Evolutionary conservation across 2,329 filamentous ascomycete genomes (phyloP).

Genomic region (Phaeomoniella chlamydospora): DNA sequence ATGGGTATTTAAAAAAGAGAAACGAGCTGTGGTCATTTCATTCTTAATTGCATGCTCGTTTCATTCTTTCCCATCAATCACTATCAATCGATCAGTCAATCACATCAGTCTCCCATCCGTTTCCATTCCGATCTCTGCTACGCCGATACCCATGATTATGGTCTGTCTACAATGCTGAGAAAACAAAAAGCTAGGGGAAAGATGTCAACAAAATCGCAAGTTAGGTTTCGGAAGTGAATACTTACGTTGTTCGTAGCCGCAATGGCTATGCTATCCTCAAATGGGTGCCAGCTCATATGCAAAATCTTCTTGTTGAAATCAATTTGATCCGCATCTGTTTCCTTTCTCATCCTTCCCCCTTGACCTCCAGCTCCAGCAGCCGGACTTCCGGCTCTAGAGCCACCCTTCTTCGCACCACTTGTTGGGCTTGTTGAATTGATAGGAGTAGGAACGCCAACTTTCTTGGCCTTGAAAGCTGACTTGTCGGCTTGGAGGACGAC

Average conservation of each 20-base stretch:
- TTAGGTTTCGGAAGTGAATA: too few relatives aligned
- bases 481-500: slow-evolving; percentile 97
- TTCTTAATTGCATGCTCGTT: not conserved
- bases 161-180: slow-evolving; percentile 49
- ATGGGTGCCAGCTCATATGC: slow-evolving; percentile 99
- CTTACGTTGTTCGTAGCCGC: slow-evolving; percentile 98
- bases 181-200: slow-evolving; percentile 55
- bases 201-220: not conserved
- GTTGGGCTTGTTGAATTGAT: slow-evolving; percentile 76
- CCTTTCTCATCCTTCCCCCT: slow-evolving; percentile 92
- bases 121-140: not conserved
- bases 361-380: slow-evolving; percentile 56
- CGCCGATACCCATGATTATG: not conserved
- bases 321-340: slow-evolving; percentile 97
- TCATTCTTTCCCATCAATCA: not conserved
- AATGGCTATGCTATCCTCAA: slow-evolving; percentile 98
- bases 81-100: too few relatives aligned
- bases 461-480: slow-evolving; percentile 99
- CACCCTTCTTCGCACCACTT: slow-evolving; percentile 55
- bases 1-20: too few relatives aligned
- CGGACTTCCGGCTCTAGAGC: slow-evolving; percentile 77
- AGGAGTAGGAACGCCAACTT: slow-evolving; percentile 91
- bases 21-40: too few relatives aligned
- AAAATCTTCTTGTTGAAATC: slow-evolving; percentile 99
- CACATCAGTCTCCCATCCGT: too few relatives aligned